These are phyloP conservation scores for Chenopodium berlandieri DNA, from an alignment of 148 eudicot genomes.

Conservation along the genomic window DNA sequence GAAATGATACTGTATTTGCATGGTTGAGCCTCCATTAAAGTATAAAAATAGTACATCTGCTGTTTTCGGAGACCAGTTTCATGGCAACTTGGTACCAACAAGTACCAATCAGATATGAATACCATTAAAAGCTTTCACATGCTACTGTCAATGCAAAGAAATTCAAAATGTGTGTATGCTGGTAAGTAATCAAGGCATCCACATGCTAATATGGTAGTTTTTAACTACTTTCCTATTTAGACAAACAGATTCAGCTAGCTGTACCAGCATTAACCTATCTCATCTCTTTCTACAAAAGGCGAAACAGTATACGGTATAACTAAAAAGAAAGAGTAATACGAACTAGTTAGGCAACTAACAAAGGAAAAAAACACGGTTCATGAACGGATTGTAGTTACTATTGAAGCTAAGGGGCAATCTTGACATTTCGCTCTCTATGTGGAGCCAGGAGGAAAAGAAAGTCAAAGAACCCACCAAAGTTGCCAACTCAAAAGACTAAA, in stretches of 20 bases:
- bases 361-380: background rate
- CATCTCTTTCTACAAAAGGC: background rate
- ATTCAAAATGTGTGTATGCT: background rate
- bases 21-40: too few relatives aligned
- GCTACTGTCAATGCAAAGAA: background rate
- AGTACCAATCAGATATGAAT: constrained; percentile 1
- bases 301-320: background rate
- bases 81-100: constrained; percentile 21
- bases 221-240: background rate
- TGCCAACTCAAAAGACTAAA: constrained; percentile 2
- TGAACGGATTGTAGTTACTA: background rate
- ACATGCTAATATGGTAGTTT: constrained; percentile 10
- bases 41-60: background rate
- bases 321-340: too few relatives aligned
- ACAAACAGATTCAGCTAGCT: background rate
- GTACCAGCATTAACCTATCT: background rate
- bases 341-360: background rate
- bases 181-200: constrained; percentile 14
- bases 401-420: too few relatives aligned
- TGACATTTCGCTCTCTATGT: too few relatives aligned
- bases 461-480: background rate
- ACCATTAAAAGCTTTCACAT: constrained; percentile 21
- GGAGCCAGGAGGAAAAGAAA: background rate
- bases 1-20: background rate
- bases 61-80: constrained; percentile 16